These are phyloP conservation scores for Phoenix dactylifera DNA, from an alignment of 176 grass and related monocot genomes.

Conservation along the genomic window DNA sequence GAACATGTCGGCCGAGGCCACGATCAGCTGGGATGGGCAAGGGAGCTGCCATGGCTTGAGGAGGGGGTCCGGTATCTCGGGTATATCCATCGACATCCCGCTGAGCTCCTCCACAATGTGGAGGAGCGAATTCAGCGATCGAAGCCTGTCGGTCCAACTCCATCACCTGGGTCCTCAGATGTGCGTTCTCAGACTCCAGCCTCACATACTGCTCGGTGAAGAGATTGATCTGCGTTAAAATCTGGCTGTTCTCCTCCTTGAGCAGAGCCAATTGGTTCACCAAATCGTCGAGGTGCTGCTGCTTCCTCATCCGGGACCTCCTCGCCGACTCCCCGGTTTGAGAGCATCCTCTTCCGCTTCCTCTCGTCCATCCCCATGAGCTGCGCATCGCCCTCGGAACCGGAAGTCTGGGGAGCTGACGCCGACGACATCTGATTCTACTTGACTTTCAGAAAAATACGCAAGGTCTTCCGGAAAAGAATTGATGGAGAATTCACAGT, in stretches of 20 bases:
- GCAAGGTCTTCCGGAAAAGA: too few relatives aligned
- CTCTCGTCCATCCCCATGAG: constrained; percentile 24
- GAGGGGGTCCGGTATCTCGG: constrained; percentile 49
- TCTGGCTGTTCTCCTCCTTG: constrained; percentile 52
- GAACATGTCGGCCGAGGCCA: constrained; percentile 44
- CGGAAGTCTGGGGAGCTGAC: too few relatives aligned
- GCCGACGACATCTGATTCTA: too few relatives aligned
- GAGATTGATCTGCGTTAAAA: constrained; percentile 27
- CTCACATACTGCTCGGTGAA: constrained; percentile 31
- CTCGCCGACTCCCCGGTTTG: constrained; percentile 93
- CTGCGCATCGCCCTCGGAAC: too few relatives aligned
- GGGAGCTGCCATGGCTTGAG: constrained; percentile 68
- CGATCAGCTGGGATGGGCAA: constrained; percentile 41
- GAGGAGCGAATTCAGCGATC: constrained; percentile 69
- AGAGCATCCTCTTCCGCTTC: constrained; percentile 73
- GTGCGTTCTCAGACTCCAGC: constrained; percentile 61
- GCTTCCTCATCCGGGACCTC: constrained; percentile 82
- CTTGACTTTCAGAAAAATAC: too few relatives aligned
- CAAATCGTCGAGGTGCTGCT: constrained; percentile 82
- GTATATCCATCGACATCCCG: constrained; percentile 82
- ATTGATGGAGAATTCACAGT: too few relatives aligned
- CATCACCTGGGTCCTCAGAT: constrained; percentile 39
- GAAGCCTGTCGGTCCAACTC: constrained; percentile 59
- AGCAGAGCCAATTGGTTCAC: constrained; percentile 54
- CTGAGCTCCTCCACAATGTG: constrained; percentile 59